Evolutionary conservation across 495 filamentous ascomycete genomes (phyloP), one percentile per base, ranked within the genome.

Genomic region (Penicillium daleae): DNA sequence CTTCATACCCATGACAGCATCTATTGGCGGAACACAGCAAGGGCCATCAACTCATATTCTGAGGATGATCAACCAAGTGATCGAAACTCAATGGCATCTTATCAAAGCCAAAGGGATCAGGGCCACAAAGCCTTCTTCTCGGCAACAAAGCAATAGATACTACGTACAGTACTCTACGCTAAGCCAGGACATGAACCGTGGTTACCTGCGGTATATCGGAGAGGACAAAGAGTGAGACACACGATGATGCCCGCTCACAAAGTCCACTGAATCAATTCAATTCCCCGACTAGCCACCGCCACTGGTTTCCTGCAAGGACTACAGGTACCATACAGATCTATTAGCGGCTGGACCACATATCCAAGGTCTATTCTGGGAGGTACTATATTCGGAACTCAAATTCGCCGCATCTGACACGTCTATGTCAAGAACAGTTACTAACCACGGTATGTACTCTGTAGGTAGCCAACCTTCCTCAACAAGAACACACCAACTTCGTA

Each of bases 341-440:
- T 65, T 60, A 51, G 56, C 51, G 51, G 50, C 60, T 44, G 21
- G 27, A 27, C 57, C 57, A 37, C 57, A 66, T 59, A 51, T 59
- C 32, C 21, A 35, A 35, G 46, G 39, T 44, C 61, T 69, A 70
- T 64, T 69, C 51, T 56, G 42, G 58, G 51, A 51, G 44, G 21
- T 32, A 3, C 40, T 37, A 50, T 46, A 49, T 56, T 56, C 59
- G 37, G 62, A 72, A 70, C 57, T 72, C 65, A 70, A 72, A 62
- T 66, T 66, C 32, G 63, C 68, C 65, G 68, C 70, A 71, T 66
- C 63, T 73, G 70, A 73, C 57, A 73, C 37, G 52, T 73, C 66
- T 59, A 40, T 22, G 21, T 56, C 15, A 26, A 12, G 32, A 26
- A 12, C 44, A 54, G n/a, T 31, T 17, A n/a, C 4, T 19, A 8